These are phyloP conservation scores for Lentinula guzmanii DNA, from an alignment of 768 basidiomycete species.

Conservation along the genomic window DNA sequence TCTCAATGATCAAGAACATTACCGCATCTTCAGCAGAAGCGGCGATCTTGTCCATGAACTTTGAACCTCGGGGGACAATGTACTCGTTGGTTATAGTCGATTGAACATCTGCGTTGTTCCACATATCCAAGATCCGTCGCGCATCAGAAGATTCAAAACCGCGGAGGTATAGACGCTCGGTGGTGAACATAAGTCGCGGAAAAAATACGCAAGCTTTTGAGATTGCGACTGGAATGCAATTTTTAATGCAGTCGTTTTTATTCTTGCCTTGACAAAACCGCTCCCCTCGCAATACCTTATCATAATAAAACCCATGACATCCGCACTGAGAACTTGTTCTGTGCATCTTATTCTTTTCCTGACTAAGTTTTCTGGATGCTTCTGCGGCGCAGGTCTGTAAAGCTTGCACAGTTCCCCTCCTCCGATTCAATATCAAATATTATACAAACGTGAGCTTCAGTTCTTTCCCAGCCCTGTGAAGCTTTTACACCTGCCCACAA, in stretches of 20 bases:
- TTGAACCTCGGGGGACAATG: conserved; percentile 10
- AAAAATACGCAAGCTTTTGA: not conserved
- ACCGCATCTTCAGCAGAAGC: conserved; percentile 17
- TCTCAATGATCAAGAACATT: conserved; percentile 21
- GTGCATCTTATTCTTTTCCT: not conserved
- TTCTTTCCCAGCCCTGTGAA: no score
- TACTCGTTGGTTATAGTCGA: conserved; percentile 12
- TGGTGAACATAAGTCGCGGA: conserved; percentile 12
- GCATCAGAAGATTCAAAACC: conserved; percentile 23
- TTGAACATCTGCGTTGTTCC: conserved; percentile 20
- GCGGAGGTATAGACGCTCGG: conserved; percentile 25
- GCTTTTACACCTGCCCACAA: no score
- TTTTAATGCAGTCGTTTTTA: no score
- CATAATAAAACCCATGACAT: no score
- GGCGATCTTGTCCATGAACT: conserved; percentile 14
- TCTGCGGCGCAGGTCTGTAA: not conserved
- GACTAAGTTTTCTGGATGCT: not conserved
- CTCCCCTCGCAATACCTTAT: no score
- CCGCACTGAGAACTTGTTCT: no score
- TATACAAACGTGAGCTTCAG: no score
- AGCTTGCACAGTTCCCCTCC: not conserved
- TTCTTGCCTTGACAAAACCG: no score
- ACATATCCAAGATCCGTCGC: conserved; percentile 19
- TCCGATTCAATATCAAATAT: no score
- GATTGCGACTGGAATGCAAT: no score